Evolutionary conservation across 257 asterid species (phyloP), one percentile per base, ranked within the genome.

Genomic region (Cruciata laevipes): DNA sequence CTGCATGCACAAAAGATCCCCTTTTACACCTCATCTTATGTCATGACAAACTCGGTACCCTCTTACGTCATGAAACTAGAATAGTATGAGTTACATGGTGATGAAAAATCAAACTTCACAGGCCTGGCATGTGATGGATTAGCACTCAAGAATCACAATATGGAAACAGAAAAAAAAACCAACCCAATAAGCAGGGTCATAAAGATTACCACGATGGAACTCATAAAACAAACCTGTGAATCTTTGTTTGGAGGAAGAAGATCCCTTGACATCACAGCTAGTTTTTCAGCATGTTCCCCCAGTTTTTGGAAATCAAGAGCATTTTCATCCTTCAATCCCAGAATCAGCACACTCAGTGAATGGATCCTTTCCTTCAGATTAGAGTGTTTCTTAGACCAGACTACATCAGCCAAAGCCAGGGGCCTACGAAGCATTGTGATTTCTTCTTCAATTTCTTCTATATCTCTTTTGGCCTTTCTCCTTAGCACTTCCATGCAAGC

Each of bases 391-490:
- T 76, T 65, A 65, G 81, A 78, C 90, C 82, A 77, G 49, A 65
- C 61, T 65, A 79, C 83, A 68, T 84, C 81, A 67, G 67, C 73
- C 83, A 79, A 76, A 70, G 70, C 66, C 69, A 75, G 75, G 66
- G 82, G 80, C 59, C 84, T 72, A 74, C 74, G 78, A 69, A 82
- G 80, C 75, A 81, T 71, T 75, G 78, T 17, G 56, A 81, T 62
- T 67, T 88, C 86, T 71, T 80, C 85, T 70, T 84, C 87, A 73
- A 84, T 79, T 74, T 80, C 74, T 10, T 44, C 9, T 47, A 86
- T 78, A 35, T 83, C 91, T 40, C 77, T 56, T 71, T 88, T 85
- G 44, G 83, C 88, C 68, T 80, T 83, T 71, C 33, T 83, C 78
- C 76, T 71, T 25, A 86, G 82, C 75, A 80, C 91, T 80, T 83